Base-by-base conservation (phyloP, 768 basidiomycete species). In the Xerocomellus chrysenteron region DNA sequence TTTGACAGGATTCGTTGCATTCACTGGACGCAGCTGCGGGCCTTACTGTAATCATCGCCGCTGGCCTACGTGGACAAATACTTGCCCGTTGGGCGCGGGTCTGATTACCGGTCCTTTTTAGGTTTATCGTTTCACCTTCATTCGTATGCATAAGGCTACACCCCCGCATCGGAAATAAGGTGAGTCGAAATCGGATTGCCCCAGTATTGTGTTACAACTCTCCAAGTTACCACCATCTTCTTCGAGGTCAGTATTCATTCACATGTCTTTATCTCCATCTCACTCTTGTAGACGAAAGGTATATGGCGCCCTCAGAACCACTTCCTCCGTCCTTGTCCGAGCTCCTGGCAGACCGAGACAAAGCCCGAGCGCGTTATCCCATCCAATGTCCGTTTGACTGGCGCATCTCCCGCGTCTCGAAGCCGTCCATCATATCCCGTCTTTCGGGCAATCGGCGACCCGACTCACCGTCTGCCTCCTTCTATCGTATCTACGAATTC, bases 401-500 rank as follows among this genome's bases (percentile, higher is more conserved):
- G 54, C 48, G 54, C 37, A 45, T 19, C 0, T 57, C 57, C 9
- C 57, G 48, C 54, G 21, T n/a, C 32, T 19, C 47, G 21, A 44
- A 26, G 4, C 39, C 21, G 11, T 49, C 57, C 41, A 17, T 56
- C 17, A 12, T 58, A 47, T 19, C 54, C 47, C 43, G 47, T 28
- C 42, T 58, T 24, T 19, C 6, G 11, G 30, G 55, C 50, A 33
- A 2, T 17, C 55, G 30, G n/a, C 55, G 10, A 6, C 47, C 47
- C n/a, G 57, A 56, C 42, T 24, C 47, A 9, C 47, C 54, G 37
- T 14, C 48, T 7, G 57, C 57, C 37, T 50, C 47, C 19, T 48
- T 56, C 14, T 58, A 56, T 19, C 57, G 57, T 7, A 45, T 41
- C 48, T 58, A 58, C 43, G 57, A 41, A n/a, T 56, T 56, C 54